Percentiles rank a stretch among this genome's conserved stretches.
Conservation (phyloP, 176 grass and related monocot species). For the Aegilops umbellulata region DNA sequence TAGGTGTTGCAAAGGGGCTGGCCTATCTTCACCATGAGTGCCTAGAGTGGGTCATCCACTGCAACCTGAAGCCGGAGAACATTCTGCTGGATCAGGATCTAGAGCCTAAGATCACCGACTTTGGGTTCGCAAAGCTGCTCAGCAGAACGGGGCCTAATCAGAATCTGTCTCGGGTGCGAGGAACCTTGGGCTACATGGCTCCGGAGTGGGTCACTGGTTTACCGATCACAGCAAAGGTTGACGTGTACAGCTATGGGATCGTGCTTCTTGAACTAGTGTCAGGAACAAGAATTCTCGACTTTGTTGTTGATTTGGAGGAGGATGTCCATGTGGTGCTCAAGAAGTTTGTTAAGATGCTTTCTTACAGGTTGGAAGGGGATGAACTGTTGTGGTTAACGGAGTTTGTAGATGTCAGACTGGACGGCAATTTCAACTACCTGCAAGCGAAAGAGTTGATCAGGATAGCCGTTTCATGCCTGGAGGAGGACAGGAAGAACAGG, state of each 20-base stretch:
- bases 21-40: slow-evolving; percentile 59
- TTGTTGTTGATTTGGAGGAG: slow-evolving; percentile 19
- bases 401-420: slow-evolving; percentile 38
- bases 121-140: slow-evolving; percentile 40
- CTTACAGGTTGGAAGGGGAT: background rate
- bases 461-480: slow-evolving; percentile 41
- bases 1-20: slow-evolving; percentile 46
- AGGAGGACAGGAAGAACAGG: slow-evolving; percentile 44
- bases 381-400: slow-evolving; percentile 35
- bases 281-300: slow-evolving; percentile 24
- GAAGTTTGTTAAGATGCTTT: slow-evolving; percentile 33
- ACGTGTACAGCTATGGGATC: slow-evolving; percentile 45
- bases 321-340: slow-evolving; percentile 26
- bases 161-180: slow-evolving; percentile 7
- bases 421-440: slow-evolving; percentile 11
- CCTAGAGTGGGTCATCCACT: slow-evolving; percentile 50
- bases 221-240: slow-evolving; percentile 36
- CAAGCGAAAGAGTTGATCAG: slow-evolving; percentile 30
- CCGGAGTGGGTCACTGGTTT: slow-evolving; percentile 44
- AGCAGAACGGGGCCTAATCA: slow-evolving; percentile 17
- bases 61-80: slow-evolving; percentile 47
- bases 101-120: slow-evolving; percentile 50
- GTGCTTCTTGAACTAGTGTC: slow-evolving; percentile 42
- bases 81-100: slow-evolving; percentile 36
- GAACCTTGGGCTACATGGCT: slow-evolving; percentile 47